Base-by-base conservation (phyloP, 768 basidiomycete species). In the Suillus tomentosus region DNA sequence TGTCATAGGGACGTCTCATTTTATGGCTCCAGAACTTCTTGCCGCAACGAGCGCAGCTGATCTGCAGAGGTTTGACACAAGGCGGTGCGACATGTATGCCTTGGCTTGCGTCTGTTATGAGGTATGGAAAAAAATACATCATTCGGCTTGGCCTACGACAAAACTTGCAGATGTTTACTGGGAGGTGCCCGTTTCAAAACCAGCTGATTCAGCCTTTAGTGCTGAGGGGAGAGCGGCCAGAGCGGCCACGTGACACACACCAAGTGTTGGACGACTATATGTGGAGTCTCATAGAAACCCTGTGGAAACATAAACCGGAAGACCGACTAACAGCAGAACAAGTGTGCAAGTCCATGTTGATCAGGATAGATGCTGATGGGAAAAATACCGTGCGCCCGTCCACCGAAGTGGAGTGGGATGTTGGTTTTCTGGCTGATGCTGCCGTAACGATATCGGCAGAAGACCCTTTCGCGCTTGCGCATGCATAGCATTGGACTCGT, bases 31-130 rank as follows among this genome's bases (percentile, higher is more conserved):
- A 3, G 74, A 75, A 58, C 61, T 75, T 15, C 58, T 66, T 3
- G 17, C 22, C 0, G 73, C 66, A n/a, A 1, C 9, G 3, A 10
- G 7, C 14, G 3, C 40, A 6, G 61, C 68, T 48, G 51, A 50
- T 10, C 67, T 48, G 64, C 60, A 59, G 15, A 42, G 51, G 2
- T 58, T 75, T 43, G 74, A 74, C 65, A 73, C 67, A 48, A 75
- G 73, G 60, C 60, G 40, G 9, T 73, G 74, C 17, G 81, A 82
- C 62, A 72, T 82, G 61, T 82, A 82, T 64, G 76, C 81, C 0
- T 72, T 78, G 45, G 79, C 72, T 31, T 81, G 79, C 59, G 79
- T 80, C 2, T 77, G 77, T 47, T 81, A 80, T 40, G 77, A 72
- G 70, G 79, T 77, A 59, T 13, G 73, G n/a, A 34, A 31, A 31